phyloP scores from a whole-genome alignment of 1,284 basidiomycete genomes.

The Exobasidium rhododendri region DNA sequence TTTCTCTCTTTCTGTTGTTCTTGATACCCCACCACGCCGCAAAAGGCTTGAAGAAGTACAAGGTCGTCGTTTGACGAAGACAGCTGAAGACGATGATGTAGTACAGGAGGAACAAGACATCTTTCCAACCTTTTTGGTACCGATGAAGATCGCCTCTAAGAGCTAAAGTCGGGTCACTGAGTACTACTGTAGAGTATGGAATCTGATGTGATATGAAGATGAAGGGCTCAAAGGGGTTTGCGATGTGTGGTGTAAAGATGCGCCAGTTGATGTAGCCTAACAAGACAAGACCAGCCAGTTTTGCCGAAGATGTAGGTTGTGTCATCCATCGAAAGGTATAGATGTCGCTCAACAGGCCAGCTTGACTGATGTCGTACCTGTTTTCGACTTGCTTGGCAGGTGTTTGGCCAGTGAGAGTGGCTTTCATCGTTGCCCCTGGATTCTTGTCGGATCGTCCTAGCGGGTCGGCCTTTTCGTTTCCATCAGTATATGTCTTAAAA shows the following conservation, averaged over 20 bases:
- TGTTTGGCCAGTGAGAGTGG: background rate
- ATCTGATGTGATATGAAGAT: conserved; percentile 72
- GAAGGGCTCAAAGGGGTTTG: conserved; percentile 74
- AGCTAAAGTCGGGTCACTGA: conserved; percentile 49
- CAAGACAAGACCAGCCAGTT: conserved; percentile 68
- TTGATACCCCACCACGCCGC: conserved; percentile 58
- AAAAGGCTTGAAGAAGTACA: conserved; percentile 69
- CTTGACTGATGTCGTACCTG: background rate
- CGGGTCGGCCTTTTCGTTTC: background rate
- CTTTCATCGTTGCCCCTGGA: conserved; percentile 7
- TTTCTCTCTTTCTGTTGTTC: conserved; percentile 39
- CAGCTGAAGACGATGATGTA: conserved; percentile 90
- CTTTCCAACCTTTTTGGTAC: conserved; percentile 57
- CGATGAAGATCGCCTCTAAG: conserved; percentile 22
- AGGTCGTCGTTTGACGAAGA: conserved; percentile 72
- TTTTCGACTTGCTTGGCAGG: background rate
- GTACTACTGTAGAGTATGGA: conserved; percentile 59
- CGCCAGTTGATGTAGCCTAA: conserved; percentile 72
- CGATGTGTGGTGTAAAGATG: conserved; percentile 59
- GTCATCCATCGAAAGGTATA: conserved; percentile 47
- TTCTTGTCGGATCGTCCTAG: background rate
- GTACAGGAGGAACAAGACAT: conserved; percentile 78
- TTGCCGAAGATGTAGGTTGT: conserved; percentile 34
- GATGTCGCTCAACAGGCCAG: conserved; percentile 20
- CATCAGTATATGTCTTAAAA: conserved; percentile 9